Base-by-base conservation (phyloP, 2,329 filamentous ascomycete species). In the Cercospora zeae-maydis region DNA sequence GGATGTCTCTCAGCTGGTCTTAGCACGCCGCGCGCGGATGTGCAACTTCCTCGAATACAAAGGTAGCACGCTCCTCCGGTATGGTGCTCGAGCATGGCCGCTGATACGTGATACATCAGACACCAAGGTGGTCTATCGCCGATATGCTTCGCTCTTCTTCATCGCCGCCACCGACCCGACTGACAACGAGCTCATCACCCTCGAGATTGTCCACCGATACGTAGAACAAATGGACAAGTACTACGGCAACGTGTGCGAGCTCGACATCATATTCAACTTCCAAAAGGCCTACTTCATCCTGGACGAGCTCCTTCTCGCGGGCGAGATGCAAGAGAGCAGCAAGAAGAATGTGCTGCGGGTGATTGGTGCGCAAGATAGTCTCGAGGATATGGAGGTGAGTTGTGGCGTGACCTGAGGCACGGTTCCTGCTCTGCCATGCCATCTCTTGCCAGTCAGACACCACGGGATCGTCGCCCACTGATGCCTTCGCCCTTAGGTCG, bases 221-320 rank as follows among this genome's bases (percentile, higher is more conserved):
- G 95, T 99, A 75, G 95, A 99, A 79, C 95, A 99, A 81, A 99
- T 99, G 95, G 95, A 99, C 84, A 99, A 99, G 79, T 99, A 99
- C 82, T 99, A 98, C 78, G 95, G 95, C 78, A 99, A 99, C 78
- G 95, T 99, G 64, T 99, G 95, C 87, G 95, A 99, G 81, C 86
- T 99, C 68, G 93, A 98, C 78, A 97, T 98, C 79, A 99, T 99
- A 78, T 99, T 99, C 86, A 98, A 96, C 77, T 99, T 99, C 78
- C 96, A 96, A 72, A 99, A 99, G 79, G 95, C 95, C 64, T 99
- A 99, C 79, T 99, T 98, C 79, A 99, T 99, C 71, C 86, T 99
- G 52, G 95, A 99, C 76, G 95, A 99, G 80, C 85, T 99, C 66
- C 83, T 99, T 69, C 83, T 99, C 70, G 95, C 95, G 5, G 95